Percentiles rank a stretch among this genome's conserved stretches.
phyloP scores from a whole-genome alignment of 1,139 yeast genomes.

The Candida albicans region DNA sequence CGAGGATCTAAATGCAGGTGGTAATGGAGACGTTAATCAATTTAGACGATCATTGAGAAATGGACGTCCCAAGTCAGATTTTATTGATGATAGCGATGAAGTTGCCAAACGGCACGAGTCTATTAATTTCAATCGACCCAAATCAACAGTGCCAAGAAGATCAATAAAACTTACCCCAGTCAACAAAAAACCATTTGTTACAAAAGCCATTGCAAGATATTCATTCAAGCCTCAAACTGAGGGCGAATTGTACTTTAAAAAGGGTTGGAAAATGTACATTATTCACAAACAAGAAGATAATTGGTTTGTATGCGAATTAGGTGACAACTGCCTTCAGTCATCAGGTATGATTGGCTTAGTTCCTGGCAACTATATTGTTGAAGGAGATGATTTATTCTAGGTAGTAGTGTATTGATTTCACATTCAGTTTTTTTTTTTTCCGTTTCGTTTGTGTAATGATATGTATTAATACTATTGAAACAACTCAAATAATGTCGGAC shows the following conservation, averaged over 20 bases:
- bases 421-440: neutral
- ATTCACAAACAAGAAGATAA: slow-evolving; percentile 81
- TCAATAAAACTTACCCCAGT: slow-evolving; percentile 29
- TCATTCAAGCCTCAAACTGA: slow-evolving; percentile 74
- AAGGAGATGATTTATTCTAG: slow-evolving; percentile 26
- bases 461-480: too few relatives aligned
- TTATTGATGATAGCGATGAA: slow-evolving; percentile 37
- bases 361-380: slow-evolving; percentile 70
- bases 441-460: neutral
- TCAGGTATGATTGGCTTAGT: slow-evolving; percentile 66
- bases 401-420: neutral
- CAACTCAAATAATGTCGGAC: too few relatives aligned
- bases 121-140: slow-evolving; percentile 32
- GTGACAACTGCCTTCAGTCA: slow-evolving; percentile 47
- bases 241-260: slow-evolving; percentile 74
- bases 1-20: slow-evolving; percentile 67
- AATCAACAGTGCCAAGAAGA: slow-evolving; percentile 36
- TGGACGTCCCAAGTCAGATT: slow-evolving; percentile 24
- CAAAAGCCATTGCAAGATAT: slow-evolving; percentile 67
- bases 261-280: slow-evolving; percentile 72
- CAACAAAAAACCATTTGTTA: slow-evolving; percentile 52
- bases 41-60: slow-evolving; percentile 41
- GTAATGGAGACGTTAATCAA: slow-evolving; percentile 54
- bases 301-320: slow-evolving; percentile 85
- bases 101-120: slow-evolving; percentile 43